Evolutionary conservation across 176 grass and related monocot genomes (phyloP), one percentile per base, ranked within the genome.

Genomic region (Oryza punctata): DNA sequence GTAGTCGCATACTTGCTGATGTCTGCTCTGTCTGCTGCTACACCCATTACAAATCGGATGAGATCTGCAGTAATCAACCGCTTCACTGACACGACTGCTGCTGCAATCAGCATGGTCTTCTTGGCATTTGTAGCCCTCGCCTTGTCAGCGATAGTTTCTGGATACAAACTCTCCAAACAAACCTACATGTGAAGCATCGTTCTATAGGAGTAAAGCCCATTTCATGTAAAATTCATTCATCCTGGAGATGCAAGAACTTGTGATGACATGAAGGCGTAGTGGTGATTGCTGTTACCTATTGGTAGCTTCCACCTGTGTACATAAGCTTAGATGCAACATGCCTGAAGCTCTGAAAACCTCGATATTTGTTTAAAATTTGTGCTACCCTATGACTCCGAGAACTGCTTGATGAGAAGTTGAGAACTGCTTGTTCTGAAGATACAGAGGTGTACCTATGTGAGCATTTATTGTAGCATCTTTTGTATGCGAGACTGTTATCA

Each of bases 1-100:
- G 85, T 90, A 69, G 77, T 91, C 23, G 82, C 96, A 29, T 98
- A 98, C 87, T 78, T 98, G 76, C 67, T 98, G 64, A 91, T 98
- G 76, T 98, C 96, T 16, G 90, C 90, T 15, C 68, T 95, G 15
- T 98, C 96, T 0, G 92, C 96, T 12, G 90, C 92, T 46, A 85
- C 88, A 23, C 96, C 96, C 7, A 91, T 98, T 63, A 98, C 96
- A 2, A 88, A 93, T 79, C 90, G 96, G 79, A 94, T 98, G 87
- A 92, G 93, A 84, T 77, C 79, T 54, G 93, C 87, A 23, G 78
- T 92, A 38, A 52, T 92, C 69, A 98, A 98, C 57, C 91, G 32
- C 27, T 95, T 98, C 78, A 95, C 93, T 1, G 82, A 98, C 78
- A 72, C 87, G 0, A 91, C 87, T 0, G 84, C 88, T n/a, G 92